These are phyloP conservation scores for Solanum hybrid DNA, from an alignment of 305 asterid species.

Conservation along the genomic window DNA sequence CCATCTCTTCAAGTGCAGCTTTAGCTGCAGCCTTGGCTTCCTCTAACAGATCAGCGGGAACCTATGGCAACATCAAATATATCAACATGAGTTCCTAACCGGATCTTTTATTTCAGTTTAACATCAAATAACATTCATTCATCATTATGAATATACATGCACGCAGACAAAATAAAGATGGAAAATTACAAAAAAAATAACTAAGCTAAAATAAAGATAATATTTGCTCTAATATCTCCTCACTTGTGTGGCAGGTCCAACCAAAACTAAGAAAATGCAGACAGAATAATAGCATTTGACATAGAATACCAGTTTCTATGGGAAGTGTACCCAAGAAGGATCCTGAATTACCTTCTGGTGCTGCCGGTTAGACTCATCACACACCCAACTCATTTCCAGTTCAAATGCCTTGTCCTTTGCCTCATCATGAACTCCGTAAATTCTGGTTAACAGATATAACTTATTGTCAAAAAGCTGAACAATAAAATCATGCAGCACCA, in stretches of 20 bases:
- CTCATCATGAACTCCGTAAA: slow-evolving; percentile 89
- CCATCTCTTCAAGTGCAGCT: slow-evolving; percentile 98
- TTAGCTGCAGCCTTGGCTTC: slow-evolving; percentile 89
- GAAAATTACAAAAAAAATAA: background rate
- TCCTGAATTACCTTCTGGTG: slow-evolving; percentile 67
- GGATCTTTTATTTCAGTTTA: background rate
- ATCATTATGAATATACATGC: background rate
- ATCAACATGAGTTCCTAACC: background rate
- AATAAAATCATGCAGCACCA: background rate
- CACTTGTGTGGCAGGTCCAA: background rate
- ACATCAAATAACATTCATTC: background rate
- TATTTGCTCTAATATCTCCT: background rate
- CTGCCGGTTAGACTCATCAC: slow-evolving; percentile 87
- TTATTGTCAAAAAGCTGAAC: background rate
- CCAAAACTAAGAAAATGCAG: background rate
- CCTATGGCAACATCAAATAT: slow-evolving; percentile 28
- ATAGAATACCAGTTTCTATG: background rate
- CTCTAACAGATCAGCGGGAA: slow-evolving; percentile 67
- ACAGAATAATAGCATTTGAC: background rate
- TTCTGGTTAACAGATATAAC: slow-evolving; percentile 33
- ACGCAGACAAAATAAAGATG: background rate
- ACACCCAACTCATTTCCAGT: slow-evolving; percentile 95
- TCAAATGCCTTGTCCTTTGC: slow-evolving; percentile 98
- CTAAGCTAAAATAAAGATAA: background rate
- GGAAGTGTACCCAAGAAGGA: background rate